phyloP scores from a whole-genome alignment of 805 yeast genomes.

The Zygoascus bituminiphila region DNA sequence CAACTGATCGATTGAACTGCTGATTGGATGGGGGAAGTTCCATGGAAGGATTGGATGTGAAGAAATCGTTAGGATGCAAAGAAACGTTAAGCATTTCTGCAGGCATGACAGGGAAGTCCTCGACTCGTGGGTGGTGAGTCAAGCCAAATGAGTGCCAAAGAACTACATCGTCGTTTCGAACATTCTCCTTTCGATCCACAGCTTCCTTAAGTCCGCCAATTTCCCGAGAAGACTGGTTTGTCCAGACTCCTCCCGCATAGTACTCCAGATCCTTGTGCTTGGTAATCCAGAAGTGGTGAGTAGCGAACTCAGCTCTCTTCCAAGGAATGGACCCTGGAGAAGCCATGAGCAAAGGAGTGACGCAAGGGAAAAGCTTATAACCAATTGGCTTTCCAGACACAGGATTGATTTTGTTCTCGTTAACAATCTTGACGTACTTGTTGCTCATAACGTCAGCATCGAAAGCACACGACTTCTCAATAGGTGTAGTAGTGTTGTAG shows the following conservation, averaged over 20 bases:
- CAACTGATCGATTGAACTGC: conserved; percentile 53
- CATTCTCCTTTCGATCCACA: conserved; percentile 48
- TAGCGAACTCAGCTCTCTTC: conserved; percentile 67
- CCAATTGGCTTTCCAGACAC: conserved; percentile 67
- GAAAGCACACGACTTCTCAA: conserved; percentile 63
- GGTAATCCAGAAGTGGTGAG: conserved; percentile 76
- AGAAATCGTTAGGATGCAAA: conserved; percentile 65
- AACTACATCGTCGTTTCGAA: conserved; percentile 67
- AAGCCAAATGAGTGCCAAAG: conserved; percentile 78
- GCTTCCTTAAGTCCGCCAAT: conserved; percentile 70
- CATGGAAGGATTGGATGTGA: conserved; percentile 68
- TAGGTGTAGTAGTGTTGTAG: conserved; percentile 49
- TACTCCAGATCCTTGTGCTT: conserved; percentile 64
- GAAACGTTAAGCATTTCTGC: conserved; percentile 66
- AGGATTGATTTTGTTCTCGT: conserved; percentile 64
- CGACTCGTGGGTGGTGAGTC: conserved; percentile 76
- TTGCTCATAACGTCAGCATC: conserved; percentile 71
- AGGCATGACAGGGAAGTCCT: conserved; percentile 88
- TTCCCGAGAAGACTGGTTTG: conserved; percentile 67
- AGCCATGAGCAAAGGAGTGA: conserved; percentile 69
- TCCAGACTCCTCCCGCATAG: conserved; percentile 79
- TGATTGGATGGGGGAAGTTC: conserved; percentile 68
- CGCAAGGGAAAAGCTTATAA: conserved; percentile 68
- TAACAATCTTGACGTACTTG: conserved; percentile 68
- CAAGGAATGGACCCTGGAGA: conserved; percentile 54